A percentile compares a stretch with the other conserved stretches of the same genome.
Conservation (phyloP, 106 monocot genomes). For the Platanthera guangdongensis region DNA sequence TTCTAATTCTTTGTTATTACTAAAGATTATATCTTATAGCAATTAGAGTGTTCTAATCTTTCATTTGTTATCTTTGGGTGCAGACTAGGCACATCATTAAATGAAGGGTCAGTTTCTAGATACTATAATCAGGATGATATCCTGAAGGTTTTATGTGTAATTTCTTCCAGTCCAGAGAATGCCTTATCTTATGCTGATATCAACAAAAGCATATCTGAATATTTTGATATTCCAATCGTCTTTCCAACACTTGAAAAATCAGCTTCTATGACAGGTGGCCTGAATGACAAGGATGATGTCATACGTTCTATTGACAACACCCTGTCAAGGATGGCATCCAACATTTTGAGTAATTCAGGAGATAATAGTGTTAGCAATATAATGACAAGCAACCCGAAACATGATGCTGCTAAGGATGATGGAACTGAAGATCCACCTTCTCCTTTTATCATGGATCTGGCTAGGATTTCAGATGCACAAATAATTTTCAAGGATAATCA, state of each 20-base stretch:
- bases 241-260: conserved; percentile 2
- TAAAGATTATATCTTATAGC: neutral
- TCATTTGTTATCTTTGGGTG: neutral
- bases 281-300: conserved; percentile 10
- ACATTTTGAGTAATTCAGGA: neutral
- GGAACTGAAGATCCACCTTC: conserved; percentile 1
- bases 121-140: conserved; percentile 68
- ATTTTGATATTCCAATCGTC: conserved; percentile 38
- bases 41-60: neutral
- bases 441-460: conserved; percentile 8
- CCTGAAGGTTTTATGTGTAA: conserved; percentile 31
- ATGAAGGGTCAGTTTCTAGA: conserved; percentile 29
- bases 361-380: conserved; percentile 1
- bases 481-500: neutral
- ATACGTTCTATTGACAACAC: neutral
- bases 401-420: conserved; percentile 6
- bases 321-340: conserved; percentile 4
- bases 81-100: conserved; percentile 40
- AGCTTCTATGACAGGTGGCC: conserved; percentile 8
- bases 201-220: conserved; percentile 44
- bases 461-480: conserved; percentile 1
- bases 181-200: conserved; percentile 42
- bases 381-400: neutral
- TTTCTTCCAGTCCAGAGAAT: conserved; percentile 25
- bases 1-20: neutral